Percentiles rank a stretch among this genome's conserved stretches.
Conservation (phyloP, 2,329 filamentous ascomycete species). For the Harringtonia lauricola region DNA sequence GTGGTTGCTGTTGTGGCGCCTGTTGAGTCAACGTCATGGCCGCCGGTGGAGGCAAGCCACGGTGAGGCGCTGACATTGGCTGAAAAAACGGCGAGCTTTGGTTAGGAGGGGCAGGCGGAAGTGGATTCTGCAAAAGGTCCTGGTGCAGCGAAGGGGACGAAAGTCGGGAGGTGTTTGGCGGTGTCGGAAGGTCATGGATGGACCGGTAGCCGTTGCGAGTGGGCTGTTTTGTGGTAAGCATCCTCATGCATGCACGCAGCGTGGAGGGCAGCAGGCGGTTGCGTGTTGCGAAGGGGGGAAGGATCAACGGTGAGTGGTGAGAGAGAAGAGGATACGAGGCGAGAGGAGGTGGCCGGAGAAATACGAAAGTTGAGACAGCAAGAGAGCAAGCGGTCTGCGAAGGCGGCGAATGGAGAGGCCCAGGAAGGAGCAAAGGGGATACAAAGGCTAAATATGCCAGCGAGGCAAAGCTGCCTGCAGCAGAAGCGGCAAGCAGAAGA, state of each 20-base stretch:
- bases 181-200: constrained; percentile 51
- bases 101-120: constrained; percentile 27
- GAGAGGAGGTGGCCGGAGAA: background rate
- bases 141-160: constrained; percentile 42
- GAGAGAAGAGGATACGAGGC: constrained; percentile 1
- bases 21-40: constrained; percentile 49
- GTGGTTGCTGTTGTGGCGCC: constrained; percentile 11
- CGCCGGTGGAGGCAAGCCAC: constrained; percentile 57
- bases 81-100: constrained; percentile 34
- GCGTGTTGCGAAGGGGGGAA: background rate
- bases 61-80: constrained; percentile 59
- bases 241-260: constrained; percentile 28
- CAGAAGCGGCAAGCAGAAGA: constrained; percentile 8
- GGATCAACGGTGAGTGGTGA: background rate
- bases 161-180: constrained; percentile 41
- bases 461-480: no score
- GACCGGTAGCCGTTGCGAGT: constrained; percentile 46
- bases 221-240: constrained; percentile 53
- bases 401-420: constrained; percentile 5
- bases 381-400: constrained; percentile 2
- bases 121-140: constrained; percentile 32
- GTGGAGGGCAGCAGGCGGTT: background rate
- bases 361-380: background rate
- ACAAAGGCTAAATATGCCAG: no score
- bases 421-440: constrained; percentile 8